Percentiles rank a stretch among this genome's conserved stretches.
Evolutionary conservation across 192 early-diverging fungal species (phyloP).

Genomic region (Jimgerdemannia flammicorona): DNA sequence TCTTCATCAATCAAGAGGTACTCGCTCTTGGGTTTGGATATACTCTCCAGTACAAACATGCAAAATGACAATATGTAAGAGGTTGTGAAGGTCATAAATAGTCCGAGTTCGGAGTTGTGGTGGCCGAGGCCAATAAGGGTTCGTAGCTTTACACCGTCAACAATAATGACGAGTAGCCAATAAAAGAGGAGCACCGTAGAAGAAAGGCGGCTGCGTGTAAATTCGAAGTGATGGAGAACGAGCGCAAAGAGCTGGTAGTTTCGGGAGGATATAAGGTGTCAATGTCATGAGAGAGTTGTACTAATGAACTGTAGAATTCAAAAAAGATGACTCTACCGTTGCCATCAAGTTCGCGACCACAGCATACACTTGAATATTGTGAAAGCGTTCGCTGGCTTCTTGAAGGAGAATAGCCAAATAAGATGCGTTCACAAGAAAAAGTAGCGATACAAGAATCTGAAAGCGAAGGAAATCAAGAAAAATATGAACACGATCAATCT

Average conservation of each 20-base stretch:
- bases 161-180: constrained; percentile 45
- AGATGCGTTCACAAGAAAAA: constrained; percentile 11
- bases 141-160: constrained; percentile 36
- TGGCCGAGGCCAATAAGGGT: constrained; percentile 22
- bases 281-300: too few relatives aligned
- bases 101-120: constrained; percentile 9
- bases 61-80: constrained; percentile 27
- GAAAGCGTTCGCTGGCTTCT: neutral
- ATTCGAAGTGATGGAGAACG: constrained; percentile 26
- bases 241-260: constrained; percentile 25
- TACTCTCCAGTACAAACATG: constrained; percentile 41
- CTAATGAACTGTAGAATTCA: too few relatives aligned
- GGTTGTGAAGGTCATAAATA: constrained; percentile 24
- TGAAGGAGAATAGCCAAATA: neutral
- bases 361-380: neutral
- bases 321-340: neutral
- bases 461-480: neutral
- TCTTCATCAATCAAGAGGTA: constrained; percentile 29
- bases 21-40: constrained; percentile 28
- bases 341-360: neutral
- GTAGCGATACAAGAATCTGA: constrained; percentile 17
- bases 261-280: neutral
- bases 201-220: constrained; percentile 29
- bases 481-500: too few relatives aligned
- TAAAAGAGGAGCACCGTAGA: constrained; percentile 57